These are phyloP conservation scores for Pseudocercospora pini-densiflorae DNA, from an alignment of 2,329 filamentous ascomycete genomes.

Conservation along the genomic window DNA sequence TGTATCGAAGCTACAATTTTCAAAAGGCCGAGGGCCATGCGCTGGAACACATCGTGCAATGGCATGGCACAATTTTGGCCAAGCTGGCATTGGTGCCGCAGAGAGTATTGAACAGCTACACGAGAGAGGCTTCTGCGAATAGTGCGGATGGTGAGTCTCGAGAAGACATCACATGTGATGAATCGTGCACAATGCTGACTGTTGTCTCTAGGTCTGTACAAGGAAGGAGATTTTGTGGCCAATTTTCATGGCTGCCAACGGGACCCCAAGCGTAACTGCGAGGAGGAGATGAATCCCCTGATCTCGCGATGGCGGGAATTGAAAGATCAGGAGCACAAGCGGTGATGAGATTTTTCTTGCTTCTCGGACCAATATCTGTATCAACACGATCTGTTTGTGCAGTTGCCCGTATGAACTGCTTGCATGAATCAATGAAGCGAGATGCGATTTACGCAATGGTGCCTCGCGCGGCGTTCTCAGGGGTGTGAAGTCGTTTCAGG, in stretches of 20 bases:
- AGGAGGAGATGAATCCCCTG: slow-evolving; percentile 66
- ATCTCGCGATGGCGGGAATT: slow-evolving; percentile 45
- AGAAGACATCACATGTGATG: slow-evolving; percentile 31
- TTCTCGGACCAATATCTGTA: neutral
- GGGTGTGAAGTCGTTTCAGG: neutral
- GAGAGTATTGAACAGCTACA: slow-evolving; percentile 80
- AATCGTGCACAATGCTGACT: neutral
- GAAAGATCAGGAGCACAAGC: slow-evolving; percentile 33
- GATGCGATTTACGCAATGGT: neutral
- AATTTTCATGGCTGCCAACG: slow-evolving; percentile 74
- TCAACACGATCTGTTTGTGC: neutral
- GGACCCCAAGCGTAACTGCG: slow-evolving; percentile 62
- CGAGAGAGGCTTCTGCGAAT: slow-evolving; percentile 45
- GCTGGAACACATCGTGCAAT: slow-evolving; percentile 69
- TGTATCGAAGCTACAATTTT: slow-evolving; percentile 95
- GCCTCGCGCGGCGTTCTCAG: neutral
- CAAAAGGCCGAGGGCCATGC: slow-evolving; percentile 93
- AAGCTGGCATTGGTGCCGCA: slow-evolving; percentile 91
- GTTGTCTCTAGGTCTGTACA: slow-evolving; percentile 58
- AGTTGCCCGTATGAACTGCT: neutral
- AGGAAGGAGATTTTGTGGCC: slow-evolving; percentile 83
- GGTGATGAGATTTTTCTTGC: slow-evolving; percentile 8
- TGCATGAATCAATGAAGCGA: neutral
- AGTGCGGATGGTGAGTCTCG: slow-evolving; percentile 31
- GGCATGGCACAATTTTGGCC: slow-evolving; percentile 94